Evolutionary conservation across 306 rosid species (phyloP).

Genomic region (Prunus dulcis): DNA sequence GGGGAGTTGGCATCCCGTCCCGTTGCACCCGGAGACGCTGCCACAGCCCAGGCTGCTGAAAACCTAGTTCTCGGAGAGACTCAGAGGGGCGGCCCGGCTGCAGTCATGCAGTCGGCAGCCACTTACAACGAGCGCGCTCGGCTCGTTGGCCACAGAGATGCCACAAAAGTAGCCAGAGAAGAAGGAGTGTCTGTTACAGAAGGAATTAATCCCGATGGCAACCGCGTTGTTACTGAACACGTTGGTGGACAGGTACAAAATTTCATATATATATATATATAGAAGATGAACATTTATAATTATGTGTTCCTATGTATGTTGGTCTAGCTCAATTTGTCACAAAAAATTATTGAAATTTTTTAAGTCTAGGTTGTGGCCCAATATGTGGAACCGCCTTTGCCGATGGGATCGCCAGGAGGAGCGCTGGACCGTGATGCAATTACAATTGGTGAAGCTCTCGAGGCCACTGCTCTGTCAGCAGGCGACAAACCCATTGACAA

Average conservation of each 20-base stretch:
- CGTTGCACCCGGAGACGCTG: slow-evolving; percentile 46
- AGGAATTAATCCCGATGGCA: slow-evolving; percentile 19
- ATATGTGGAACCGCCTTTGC: slow-evolving; percentile 48
- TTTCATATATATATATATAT: neutral
- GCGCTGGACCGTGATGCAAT: slow-evolving; percentile 37
- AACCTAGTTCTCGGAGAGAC: slow-evolving; percentile 46
- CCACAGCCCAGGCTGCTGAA: slow-evolving; percentile 61
- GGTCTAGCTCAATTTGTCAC: too few relatives aligned
- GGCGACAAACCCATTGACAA: slow-evolving; percentile 46
- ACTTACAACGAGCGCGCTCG: slow-evolving; percentile 29
- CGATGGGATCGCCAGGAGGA: slow-evolving; percentile 16
- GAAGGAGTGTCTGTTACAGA: slow-evolving; percentile 42
- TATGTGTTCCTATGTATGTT: too few relatives aligned
- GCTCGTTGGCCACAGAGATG: slow-evolving; percentile 18
- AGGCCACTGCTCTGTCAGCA: slow-evolving; percentile 32
- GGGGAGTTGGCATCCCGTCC: slow-evolving; percentile 47
- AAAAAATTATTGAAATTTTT: neutral
- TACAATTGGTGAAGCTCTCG: slow-evolving; percentile 64
- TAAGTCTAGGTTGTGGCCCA: slow-evolving; percentile 38
- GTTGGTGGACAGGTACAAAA: slow-evolving; percentile 38
- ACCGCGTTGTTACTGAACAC: slow-evolving; percentile 36
- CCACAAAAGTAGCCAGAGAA: slow-evolving; percentile 23
- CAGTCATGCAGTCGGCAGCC: slow-evolving; percentile 69
- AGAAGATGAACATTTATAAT: too few relatives aligned
- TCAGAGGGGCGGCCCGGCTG: slow-evolving; percentile 52